phyloP scores from a whole-genome alignment of 208 protist species.

The Kentomonas sorsogonicus region DNA sequence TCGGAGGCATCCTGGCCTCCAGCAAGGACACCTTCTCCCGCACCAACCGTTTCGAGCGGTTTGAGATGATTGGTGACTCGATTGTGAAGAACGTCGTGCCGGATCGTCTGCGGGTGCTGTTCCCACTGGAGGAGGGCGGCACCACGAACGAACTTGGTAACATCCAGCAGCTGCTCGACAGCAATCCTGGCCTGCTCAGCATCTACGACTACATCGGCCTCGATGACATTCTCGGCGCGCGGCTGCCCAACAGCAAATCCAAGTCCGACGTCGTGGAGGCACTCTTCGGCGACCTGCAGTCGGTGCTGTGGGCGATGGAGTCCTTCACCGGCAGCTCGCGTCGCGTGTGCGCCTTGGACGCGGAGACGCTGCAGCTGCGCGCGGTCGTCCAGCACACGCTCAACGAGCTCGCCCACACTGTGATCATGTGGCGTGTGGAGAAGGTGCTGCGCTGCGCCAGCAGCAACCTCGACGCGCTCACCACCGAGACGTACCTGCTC shows the following conservation, averaged over 20 bases:
- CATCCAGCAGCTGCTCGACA: conserved; percentile 67
- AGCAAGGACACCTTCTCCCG: conserved; percentile 20
- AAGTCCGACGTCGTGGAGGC: conserved; percentile 84
- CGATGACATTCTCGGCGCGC: conserved; percentile 40
- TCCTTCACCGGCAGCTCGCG: conserved; percentile 23
- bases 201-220: conserved; percentile 80
- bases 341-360: conserved; percentile 17
- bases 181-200: conserved; percentile 64
- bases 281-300: conserved; percentile 78
- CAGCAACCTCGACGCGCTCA: conserved; percentile 16
- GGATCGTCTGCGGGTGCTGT: conserved; percentile 55
- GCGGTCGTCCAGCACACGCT: conserved; percentile 62
- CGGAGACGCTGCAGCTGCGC: conserved; percentile 33
- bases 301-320: conserved; percentile 63
- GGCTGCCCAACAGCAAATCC: conserved; percentile 65
- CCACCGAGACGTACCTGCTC: neutral
- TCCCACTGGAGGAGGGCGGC: conserved; percentile 48
- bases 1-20: conserved; percentile 32
- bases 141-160: conserved; percentile 25
- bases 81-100: conserved; percentile 57
- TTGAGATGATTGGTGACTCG: conserved; percentile 81
- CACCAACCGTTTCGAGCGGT: conserved; percentile 53
- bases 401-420: conserved; percentile 70
- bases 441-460: conserved; percentile 37
- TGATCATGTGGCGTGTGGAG: conserved; percentile 74